Evolutionary conservation across 148 eudicot genomes (phyloP), one percentile per base, ranked within the genome.

Genomic region (Rhododendron griersonianum): DNA sequence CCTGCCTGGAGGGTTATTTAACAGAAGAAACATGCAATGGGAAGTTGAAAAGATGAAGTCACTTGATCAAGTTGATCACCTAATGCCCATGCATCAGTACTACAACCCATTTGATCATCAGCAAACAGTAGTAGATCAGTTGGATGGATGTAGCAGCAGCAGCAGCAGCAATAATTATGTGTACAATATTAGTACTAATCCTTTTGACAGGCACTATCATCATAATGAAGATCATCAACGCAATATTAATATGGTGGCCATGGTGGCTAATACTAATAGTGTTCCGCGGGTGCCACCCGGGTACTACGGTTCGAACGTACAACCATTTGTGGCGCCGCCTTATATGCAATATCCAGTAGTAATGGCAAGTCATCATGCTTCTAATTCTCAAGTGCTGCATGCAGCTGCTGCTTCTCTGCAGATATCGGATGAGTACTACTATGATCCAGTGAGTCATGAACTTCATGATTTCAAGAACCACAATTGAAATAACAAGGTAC

Each of bases 31-130:
- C 81, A 48, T 79, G 55, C 57, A 79, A 23, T 23, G n/a, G 33
- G 81, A n/a, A 18, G 82, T 80, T 80, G n/a, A 44, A 47, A 78
- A 45, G 55, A 69, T 45, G 53, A 79, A 13, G 57, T 48, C 82
- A 5, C 11, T 10, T n/a, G 35, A 51, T 30, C 30, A 30, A 28
- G 41, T 11, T 21, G 44, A 13, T 33, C 35, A 33, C 83, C 18
- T 53, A 39, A 41, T 81, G 13, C 71, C 84, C 7, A 59, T 57
- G 15, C 8, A 57, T 81, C 57, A 13, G 21, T 4, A 4, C 19
- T 7, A 47, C 11, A 41, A 81, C 33, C 74, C 73, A 33, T 21
- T 18, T 4, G 51, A 81, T 55, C 69, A 33, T 15, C 50, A 55
- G 9, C 84, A 83, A 5, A 50, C 51, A 0, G 11, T 47, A 47